Conservation (phyloP, 2,329 filamentous ascomycete genomes). For the Apiospora marii region DNA sequence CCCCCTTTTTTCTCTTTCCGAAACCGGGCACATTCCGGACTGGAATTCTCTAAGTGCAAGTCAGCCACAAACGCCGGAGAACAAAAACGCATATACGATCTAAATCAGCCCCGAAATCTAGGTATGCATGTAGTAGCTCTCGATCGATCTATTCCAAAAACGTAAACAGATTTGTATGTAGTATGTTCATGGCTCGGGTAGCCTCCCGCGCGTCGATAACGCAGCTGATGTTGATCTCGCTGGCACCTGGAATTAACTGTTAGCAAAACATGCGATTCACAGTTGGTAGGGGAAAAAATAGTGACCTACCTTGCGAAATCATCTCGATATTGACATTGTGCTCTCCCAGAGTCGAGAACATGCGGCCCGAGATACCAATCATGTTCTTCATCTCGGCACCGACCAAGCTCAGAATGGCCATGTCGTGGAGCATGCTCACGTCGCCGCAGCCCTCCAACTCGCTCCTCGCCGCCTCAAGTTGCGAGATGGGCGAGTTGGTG, state of each 20-base stretch:
- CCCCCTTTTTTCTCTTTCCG: background rate
- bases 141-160: conserved; percentile 76
- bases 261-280: background rate
- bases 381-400: conserved; percentile 98
- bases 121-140: no score
- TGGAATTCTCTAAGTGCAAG: conserved; percentile 7
- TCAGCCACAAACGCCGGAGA: conserved; percentile 16
- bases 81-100: background rate
- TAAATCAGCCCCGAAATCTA: background rate
- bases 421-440: conserved; percentile 87
- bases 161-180: conserved; percentile 96
- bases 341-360: conserved; percentile 94
- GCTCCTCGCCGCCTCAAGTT: conserved; percentile 71
- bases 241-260: conserved; percentile 70
- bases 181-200: conserved; percentile 90
- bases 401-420: conserved; percentile 95
- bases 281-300: background rate
- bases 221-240: conserved; percentile 99
- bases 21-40: conserved; percentile 2
- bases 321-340: conserved; percentile 98
- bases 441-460: conserved; percentile 84
- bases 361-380: conserved; percentile 89
- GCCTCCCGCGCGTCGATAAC: conserved; percentile 93
- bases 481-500: conserved; percentile 68
- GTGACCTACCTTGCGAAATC: conserved; percentile 88